These are phyloP conservation scores for Erysiphe pulchra DNA, from an alignment of 2,329 filamentous ascomycete genomes.

Conservation along the genomic window DNA sequence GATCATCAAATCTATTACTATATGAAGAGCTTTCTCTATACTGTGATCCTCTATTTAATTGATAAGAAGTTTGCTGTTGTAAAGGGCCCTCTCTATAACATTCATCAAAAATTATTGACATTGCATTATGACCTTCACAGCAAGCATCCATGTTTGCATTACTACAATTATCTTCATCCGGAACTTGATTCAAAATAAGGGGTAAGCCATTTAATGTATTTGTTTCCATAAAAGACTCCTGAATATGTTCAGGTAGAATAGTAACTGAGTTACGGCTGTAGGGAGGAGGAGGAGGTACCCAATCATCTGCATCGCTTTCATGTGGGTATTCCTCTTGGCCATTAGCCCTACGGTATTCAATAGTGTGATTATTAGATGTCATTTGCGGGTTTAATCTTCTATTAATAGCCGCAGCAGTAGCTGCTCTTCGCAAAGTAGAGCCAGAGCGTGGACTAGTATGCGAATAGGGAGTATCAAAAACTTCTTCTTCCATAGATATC, in stretches of 20 bases:
- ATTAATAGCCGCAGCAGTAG: slow-evolving; percentile 50
- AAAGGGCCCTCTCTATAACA: background rate
- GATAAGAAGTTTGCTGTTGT: background rate
- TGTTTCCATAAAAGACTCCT: background rate
- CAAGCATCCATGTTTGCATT: background rate
- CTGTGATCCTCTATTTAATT: background rate
- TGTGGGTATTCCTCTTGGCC: slow-evolving; percentile 50
- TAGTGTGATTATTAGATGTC: slow-evolving; percentile 24
- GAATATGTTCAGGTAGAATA: slow-evolving; percentile 13
- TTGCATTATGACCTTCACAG: background rate
- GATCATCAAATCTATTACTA: slow-evolving; percentile 9
- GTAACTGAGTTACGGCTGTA: slow-evolving; percentile 36
- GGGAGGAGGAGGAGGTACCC: slow-evolving; percentile 64
- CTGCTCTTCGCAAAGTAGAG: slow-evolving; percentile 44
- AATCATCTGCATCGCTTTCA: slow-evolving; percentile 71
- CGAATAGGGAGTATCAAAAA: slow-evolving; percentile 45
- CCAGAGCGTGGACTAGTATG: slow-evolving; percentile 46
- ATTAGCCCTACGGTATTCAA: slow-evolving; percentile 39
- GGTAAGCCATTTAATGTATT: background rate
- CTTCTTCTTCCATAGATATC: slow-evolving; percentile 18
- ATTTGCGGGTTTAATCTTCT: slow-evolving; percentile 37
- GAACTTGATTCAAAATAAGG: background rate
- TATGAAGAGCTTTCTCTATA: background rate
- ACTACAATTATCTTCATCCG: background rate
- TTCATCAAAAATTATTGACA: background rate